These are phyloP conservation scores for Phialophora tarda DNA, from an alignment of 2,329 filamentous ascomycete genomes.

Conservation along the genomic window DNA sequence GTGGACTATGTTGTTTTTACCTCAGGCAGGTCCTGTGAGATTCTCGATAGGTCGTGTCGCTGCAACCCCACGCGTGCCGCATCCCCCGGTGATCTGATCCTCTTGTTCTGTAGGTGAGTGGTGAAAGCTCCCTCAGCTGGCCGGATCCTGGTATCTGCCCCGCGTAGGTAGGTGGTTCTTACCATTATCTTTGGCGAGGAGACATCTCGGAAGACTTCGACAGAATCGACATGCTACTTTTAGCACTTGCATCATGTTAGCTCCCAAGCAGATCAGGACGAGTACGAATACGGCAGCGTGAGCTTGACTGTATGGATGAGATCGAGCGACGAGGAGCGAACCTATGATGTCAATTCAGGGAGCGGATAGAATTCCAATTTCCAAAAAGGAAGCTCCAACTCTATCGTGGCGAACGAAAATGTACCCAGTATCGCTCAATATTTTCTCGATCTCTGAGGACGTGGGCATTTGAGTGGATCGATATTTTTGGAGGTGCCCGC, in stretches of 20 bases:
- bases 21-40: background rate
- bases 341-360: background rate
- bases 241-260: background rate
- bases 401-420: background rate
- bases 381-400: background rate
- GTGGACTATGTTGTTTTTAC: background rate
- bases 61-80: background rate
- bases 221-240: background rate
- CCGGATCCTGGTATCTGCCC: background rate
- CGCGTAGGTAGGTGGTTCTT: background rate
- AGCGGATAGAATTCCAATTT: background rate
- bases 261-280: background rate
- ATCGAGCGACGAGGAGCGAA: background rate
- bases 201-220: background rate
- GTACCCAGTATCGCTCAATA: background rate
- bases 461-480: background rate
- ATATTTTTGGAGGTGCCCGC: background rate
- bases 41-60: background rate
- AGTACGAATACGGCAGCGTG: constrained; percentile 9
- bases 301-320: background rate
- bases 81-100: background rate
- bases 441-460: background rate
- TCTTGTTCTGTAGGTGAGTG: background rate
- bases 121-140: background rate
- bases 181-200: background rate